These are phyloP conservation scores for Vigna unguiculata DNA, from an alignment of 306 rosid genomes.

Conservation along the genomic window DNA sequence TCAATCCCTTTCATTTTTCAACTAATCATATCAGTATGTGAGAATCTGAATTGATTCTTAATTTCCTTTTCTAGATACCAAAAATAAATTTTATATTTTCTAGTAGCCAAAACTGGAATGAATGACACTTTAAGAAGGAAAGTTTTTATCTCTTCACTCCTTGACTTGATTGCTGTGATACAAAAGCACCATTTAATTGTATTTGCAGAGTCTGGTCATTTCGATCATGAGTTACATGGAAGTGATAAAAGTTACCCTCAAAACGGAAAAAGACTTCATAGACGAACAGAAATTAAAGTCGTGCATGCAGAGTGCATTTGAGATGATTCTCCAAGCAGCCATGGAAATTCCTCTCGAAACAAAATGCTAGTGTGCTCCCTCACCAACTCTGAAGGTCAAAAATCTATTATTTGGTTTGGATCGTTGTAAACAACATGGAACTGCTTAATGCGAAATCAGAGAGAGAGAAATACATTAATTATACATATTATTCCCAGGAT, in stretches of 20 bases:
- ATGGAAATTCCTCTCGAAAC: constrained; percentile 15
- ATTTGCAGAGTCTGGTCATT: constrained; percentile 58
- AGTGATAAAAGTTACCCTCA: constrained; percentile 49
- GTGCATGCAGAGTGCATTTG: constrained; percentile 54
- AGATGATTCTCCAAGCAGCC: constrained; percentile 50
- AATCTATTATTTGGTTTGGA: background rate
- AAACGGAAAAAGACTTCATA: constrained; percentile 52
- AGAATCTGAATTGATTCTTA: background rate
- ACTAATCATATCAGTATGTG: background rate
- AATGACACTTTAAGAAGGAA: background rate
- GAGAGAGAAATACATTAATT: background rate
- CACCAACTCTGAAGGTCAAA: background rate
- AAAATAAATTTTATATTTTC: background rate
- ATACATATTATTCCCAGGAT: background rate
- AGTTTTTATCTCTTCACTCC: background rate
- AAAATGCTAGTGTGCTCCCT: background rate
- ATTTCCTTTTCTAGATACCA: background rate
- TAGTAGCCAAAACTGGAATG: background rate
- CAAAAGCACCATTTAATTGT: background rate
- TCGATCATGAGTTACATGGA: constrained; percentile 66
- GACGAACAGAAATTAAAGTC: constrained; percentile 53
- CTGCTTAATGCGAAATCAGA: background rate
- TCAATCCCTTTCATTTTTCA: background rate
- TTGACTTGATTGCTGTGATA: background rate
- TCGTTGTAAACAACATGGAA: background rate